Conservation (phyloP, 306 rosid genomes). For the Calophaca sinica region DNA sequence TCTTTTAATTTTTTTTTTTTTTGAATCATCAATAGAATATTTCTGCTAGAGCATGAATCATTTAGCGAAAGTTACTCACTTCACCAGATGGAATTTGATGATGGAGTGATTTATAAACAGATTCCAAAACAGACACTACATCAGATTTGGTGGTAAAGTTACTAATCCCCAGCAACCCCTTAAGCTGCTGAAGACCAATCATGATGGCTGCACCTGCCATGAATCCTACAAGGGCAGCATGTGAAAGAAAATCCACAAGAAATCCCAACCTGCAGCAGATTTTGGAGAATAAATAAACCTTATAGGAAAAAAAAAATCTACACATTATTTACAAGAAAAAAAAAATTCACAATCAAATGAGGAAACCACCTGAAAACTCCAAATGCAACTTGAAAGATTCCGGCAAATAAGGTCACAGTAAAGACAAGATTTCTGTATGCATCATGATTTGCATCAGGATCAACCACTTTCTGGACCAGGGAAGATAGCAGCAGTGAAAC, state of each 20-base stretch:
- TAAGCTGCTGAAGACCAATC: constrained; percentile 93
- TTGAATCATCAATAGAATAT: not conserved
- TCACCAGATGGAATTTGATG: constrained; percentile 44
- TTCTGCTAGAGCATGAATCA: too few relatives aligned
- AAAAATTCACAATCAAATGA: constrained; percentile 19
- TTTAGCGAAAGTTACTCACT: constrained; percentile 32
- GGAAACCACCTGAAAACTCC: constrained; percentile 71
- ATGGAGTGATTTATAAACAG: constrained; percentile 62
- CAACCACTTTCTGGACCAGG: constrained; percentile 61
- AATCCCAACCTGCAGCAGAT: constrained; percentile 72
- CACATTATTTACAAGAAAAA: constrained; percentile 51
- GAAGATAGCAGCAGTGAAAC: constrained; percentile 83
- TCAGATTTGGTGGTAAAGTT: constrained; percentile 79
- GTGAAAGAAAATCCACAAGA: constrained; percentile 92
- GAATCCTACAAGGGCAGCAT: constrained; percentile 96
- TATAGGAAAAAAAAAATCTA: constrained; percentile 35
- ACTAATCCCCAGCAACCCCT: constrained; percentile 76
- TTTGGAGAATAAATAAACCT: constrained; percentile 24
- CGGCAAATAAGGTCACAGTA: constrained; percentile 87
- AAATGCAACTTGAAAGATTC: constrained; percentile 81
- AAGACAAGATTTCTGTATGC: constrained; percentile 72
- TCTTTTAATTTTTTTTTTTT: not conserved
- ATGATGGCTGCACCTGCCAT: constrained; percentile 96
- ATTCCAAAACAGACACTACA: constrained; percentile 66
- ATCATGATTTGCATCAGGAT: constrained; percentile 69